These are phyloP conservation scores for Trichoderma erinaceum DNA, from an alignment of 495 filamentous ascomycete genomes.

Conservation along the genomic window DNA sequence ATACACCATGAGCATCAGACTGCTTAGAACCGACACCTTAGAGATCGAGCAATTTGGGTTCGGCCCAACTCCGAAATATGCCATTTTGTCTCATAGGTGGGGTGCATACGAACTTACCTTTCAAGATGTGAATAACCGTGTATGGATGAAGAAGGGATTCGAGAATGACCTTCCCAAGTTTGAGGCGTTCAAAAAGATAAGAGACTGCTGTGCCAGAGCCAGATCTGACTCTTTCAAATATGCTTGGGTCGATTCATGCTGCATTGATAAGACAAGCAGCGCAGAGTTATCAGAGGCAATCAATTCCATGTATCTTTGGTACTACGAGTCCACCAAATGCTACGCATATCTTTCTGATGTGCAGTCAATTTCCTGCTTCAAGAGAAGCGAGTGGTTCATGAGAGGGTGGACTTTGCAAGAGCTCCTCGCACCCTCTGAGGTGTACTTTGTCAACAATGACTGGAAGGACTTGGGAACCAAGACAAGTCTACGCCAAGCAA, in stretches of 20 bases:
- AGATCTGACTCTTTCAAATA: constrained; percentile 22
- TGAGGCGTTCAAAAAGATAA: constrained; percentile 23
- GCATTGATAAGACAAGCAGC: constrained; percentile 43
- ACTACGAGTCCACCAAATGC: constrained; percentile 31
- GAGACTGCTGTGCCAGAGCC: constrained; percentile 21
- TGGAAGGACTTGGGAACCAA: constrained; percentile 32
- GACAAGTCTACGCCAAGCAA: constrained; percentile 17
- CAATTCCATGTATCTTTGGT: constrained; percentile 41
- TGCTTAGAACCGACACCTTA: too few relatives aligned
- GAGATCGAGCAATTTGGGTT: too few relatives aligned
- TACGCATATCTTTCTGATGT: constrained; percentile 39
- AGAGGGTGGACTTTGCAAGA: constrained; percentile 41
- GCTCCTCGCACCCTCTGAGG: constrained; percentile 27
- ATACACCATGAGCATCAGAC: too few relatives aligned
- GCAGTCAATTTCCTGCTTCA: neutral
- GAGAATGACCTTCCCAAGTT: too few relatives aligned
- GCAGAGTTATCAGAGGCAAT: constrained; percentile 41
- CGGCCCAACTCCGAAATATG: too few relatives aligned
- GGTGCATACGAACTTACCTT: too few relatives aligned
- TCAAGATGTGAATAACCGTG: too few relatives aligned
- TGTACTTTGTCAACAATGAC: constrained; percentile 29
- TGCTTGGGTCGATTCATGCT: constrained; percentile 38
- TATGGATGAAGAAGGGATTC: too few relatives aligned
- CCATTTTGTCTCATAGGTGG: too few relatives aligned
- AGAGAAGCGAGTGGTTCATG: constrained; percentile 31